Evolutionary conservation across 805 yeast species (phyloP), one percentile per base, ranked within the genome.

Genomic region (Ogataea methylovora): DNA sequence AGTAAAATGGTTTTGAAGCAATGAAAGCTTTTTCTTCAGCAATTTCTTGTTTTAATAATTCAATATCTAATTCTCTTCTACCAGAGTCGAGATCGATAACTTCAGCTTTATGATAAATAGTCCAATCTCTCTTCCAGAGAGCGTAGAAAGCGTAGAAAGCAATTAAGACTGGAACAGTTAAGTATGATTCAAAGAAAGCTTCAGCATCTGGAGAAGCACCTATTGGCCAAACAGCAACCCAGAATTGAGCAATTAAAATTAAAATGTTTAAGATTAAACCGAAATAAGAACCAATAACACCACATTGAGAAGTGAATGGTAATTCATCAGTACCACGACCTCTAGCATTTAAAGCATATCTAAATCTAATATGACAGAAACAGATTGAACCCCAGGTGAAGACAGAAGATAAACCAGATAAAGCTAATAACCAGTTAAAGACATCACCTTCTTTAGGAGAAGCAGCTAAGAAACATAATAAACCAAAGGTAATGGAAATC

Each of bases 351-450:
- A 86, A 58, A 8, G 83, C 90, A 38, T 65, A 56, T 66, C 90
- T 76, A 61, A 80, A 81, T 45, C 88, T 66, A 33, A 84, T 60
- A 50, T 80, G 88, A 29, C 79, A 73, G 27, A 71, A 58, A 50
- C 81, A 76, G 42, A 83, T 76, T 6, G 85, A 72, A 33, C 79
- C 80, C 94, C 94, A 84, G 24, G 84, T 78, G 58, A 81, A 75
- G 39, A 83, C 65, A n/a, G 87, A 76, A 1, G 87, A 76, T 42
- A 84, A 63, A 40, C 88, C 88, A 27, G 86, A 77, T 23, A 84
- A 56, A n/a, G 88, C 82, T 48, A 80, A 63, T 56, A 84, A 58
- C 92, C 92, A 84, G 44, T 65, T 65, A 61, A 84, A 84, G 20
- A 81, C 79, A 7, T 60, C 69, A 33, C 67, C 69, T 46, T 76